Percentiles rank a stretch among this genome's conserved stretches.
Conservation (phyloP, 1,284 basidiomycete species). For the Thelephora terrestris region DNA sequence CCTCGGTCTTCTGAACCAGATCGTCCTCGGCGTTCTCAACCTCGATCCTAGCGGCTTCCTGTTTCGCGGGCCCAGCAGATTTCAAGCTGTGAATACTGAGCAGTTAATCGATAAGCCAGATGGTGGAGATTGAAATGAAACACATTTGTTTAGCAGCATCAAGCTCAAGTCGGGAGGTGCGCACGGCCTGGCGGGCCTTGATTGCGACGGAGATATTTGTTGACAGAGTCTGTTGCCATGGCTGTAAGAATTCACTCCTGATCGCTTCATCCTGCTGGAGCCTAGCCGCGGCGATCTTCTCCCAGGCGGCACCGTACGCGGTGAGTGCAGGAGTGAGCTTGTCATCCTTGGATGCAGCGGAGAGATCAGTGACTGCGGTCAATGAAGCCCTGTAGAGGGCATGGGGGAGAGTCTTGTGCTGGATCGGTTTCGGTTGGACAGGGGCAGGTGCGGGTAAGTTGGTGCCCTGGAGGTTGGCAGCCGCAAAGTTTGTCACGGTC, state of each 20-base stretch:
- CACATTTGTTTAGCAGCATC: conserved; percentile 52
- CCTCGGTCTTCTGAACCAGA: conserved; percentile 94
- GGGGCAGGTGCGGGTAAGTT: conserved; percentile 74
- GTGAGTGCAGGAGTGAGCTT: conserved; percentile 71
- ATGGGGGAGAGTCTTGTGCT: conserved; percentile 93
- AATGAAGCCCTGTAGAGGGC: conserved; percentile 82
- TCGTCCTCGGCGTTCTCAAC: conserved; percentile 96
- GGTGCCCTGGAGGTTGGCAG: conserved; percentile 84
- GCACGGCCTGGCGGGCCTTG: conserved; percentile 86
- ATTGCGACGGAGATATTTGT: conserved; percentile 79
- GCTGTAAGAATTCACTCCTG: conserved; percentile 66
- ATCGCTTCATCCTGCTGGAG: conserved; percentile 77
- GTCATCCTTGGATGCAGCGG: conserved; percentile 41
- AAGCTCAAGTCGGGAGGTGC: conserved; percentile 61
- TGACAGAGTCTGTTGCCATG: conserved; percentile 86
- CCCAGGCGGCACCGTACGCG: conserved; percentile 76
- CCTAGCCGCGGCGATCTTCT: conserved; percentile 81
- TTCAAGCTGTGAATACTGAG: conserved; percentile 48
- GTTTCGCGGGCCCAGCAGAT: conserved; percentile 58
- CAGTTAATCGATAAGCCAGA: neutral
- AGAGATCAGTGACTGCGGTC: conserved; percentile 50
- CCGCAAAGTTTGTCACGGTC: conserved; percentile 79
- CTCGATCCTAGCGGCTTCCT: conserved; percentile 82
- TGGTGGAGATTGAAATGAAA: conserved; percentile 12
- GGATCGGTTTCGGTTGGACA: conserved; percentile 38